Evolutionary conservation across 2,329 filamentous ascomycete genomes (phyloP).

Genomic region (Pochonia chlamydosporia): DNA sequence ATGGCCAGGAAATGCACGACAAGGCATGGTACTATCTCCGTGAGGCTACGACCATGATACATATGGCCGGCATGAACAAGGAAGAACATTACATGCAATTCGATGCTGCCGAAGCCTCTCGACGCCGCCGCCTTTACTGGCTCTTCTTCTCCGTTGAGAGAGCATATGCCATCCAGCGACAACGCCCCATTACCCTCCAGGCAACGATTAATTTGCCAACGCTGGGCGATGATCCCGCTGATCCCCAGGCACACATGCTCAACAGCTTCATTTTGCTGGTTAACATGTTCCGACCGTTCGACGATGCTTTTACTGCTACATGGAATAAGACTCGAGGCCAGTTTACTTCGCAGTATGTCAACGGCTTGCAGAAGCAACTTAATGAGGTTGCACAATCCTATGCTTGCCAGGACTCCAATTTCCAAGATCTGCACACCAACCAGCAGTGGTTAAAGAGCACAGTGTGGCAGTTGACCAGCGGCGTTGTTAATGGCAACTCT

Average conservation of each 20-base stretch:
- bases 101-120: conserved; percentile 53
- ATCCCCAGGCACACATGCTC: conserved; percentile 46
- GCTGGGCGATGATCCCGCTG: conserved; percentile 53
- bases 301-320: conserved; percentile 55
- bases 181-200: conserved; percentile 64
- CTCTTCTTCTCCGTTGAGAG: conserved; percentile 66
- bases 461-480: conserved; percentile 57
- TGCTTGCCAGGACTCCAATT: conserved; percentile 47
- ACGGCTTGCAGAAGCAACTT: conserved; percentile 56
- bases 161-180: conserved; percentile 66
- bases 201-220: conserved; percentile 62
- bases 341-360: conserved; percentile 51
- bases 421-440: conserved; percentile 50
- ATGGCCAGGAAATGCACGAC: conserved; percentile 66
- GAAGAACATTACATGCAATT: conserved; percentile 57
- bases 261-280: conserved; percentile 55
- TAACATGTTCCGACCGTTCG: conserved; percentile 59
- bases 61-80: conserved; percentile 55
- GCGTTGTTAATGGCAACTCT: conserved; percentile 36
- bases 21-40: conserved; percentile 75
- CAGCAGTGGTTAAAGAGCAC: conserved; percentile 62
- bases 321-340: conserved; percentile 62
- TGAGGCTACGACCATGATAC: conserved; percentile 66
- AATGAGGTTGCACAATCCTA: conserved; percentile 47
- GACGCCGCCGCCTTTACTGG: conserved; percentile 66